phyloP scores from a whole-genome alignment of 2,329 filamentous ascomycete genomes.

The Cladosporium sp. region DNA sequence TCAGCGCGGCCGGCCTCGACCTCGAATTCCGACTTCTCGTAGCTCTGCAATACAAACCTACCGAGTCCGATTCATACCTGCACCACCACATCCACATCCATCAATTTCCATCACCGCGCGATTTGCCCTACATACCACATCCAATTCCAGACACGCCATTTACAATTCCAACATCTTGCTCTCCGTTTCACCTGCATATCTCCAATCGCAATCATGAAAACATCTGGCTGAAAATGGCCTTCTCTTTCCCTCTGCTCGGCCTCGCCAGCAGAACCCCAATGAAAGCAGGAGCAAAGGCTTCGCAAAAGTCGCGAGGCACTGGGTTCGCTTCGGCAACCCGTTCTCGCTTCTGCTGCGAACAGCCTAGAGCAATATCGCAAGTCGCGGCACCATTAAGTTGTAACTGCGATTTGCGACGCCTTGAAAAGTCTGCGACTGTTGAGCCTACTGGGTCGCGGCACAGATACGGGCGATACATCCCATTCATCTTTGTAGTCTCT shows the following conservation, averaged over 20 bases:
- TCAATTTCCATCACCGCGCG: not conserved
- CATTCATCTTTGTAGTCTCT: too few relatives aligned
- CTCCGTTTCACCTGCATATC: not conserved
- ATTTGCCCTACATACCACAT: not conserved
- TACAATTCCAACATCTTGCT: not conserved
- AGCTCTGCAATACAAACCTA: constrained; percentile 13
- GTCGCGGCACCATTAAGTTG: not conserved
- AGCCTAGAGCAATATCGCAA: constrained; percentile 27
- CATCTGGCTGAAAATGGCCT: constrained; percentile 22
- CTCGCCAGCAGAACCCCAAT: constrained; percentile 17
- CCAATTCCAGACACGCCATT: not conserved
- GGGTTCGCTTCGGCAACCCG: constrained; percentile 34
- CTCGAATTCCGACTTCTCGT: constrained; percentile 10
- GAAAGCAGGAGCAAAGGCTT: constrained; percentile 32
- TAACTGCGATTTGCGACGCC: not conserved
- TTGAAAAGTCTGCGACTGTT: constrained; percentile 61
- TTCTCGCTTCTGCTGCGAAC: constrained; percentile 29
- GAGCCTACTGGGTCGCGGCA: constrained; percentile 57
- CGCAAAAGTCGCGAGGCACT: constrained; percentile 22
- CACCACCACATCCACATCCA: not conserved
- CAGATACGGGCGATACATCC: constrained; percentile 64
- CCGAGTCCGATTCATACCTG: constrained; percentile 6
- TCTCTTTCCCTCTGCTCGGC: constrained; percentile 22
- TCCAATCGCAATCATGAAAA: not conserved
- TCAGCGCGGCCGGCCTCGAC: constrained; percentile 7